Percentiles rank a stretch among this genome's conserved stretches.
Evolutionary conservation across 768 basidiomycete species (phyloP).

Genomic region (Lactarius quietus): DNA sequence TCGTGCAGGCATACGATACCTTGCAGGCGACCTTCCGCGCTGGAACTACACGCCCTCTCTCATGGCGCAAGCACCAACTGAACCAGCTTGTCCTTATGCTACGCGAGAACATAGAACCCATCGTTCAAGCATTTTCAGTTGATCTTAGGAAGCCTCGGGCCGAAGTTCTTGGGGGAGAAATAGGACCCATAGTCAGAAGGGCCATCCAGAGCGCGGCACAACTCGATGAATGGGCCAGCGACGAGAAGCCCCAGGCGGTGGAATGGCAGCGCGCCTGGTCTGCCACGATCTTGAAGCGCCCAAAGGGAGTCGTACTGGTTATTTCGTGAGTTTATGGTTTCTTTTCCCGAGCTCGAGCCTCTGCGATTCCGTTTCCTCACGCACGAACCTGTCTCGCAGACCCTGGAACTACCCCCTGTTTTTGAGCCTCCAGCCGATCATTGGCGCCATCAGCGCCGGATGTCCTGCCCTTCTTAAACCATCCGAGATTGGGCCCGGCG

Average conservation of each 20-base stretch:
- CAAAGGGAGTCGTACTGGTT: constrained; percentile 60
- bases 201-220: constrained; percentile 35
- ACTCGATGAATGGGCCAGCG: constrained; percentile 56
- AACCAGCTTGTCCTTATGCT: constrained; percentile 56
- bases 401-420: constrained; percentile 21
- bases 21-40: constrained; percentile 48
- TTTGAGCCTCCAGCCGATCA: constrained; percentile 16
- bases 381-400: not conserved
- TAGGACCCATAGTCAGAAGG: constrained; percentile 38
- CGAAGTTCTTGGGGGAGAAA: constrained; percentile 37
- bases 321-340: constrained; percentile 47
- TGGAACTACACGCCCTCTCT: constrained; percentile 58
- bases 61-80: constrained; percentile 64
- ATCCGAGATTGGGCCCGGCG: constrained; percentile 61
- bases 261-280: constrained; percentile 50
- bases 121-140: constrained; percentile 44
- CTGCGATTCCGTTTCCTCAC: not conserved
- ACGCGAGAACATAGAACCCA: constrained; percentile 55
- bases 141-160: constrained; percentile 31
- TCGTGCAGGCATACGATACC: constrained; percentile 13
- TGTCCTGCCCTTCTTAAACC: constrained; percentile 71
- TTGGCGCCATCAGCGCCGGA: constrained; percentile 76
- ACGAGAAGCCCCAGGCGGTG: constrained; percentile 37
- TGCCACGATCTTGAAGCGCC: constrained; percentile 49
- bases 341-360: not conserved